Evolutionary conservation across 495 filamentous ascomycete genomes (phyloP), one percentile per base, ranked within the genome.

Genomic region (Aspergillus indologenus): DNA sequence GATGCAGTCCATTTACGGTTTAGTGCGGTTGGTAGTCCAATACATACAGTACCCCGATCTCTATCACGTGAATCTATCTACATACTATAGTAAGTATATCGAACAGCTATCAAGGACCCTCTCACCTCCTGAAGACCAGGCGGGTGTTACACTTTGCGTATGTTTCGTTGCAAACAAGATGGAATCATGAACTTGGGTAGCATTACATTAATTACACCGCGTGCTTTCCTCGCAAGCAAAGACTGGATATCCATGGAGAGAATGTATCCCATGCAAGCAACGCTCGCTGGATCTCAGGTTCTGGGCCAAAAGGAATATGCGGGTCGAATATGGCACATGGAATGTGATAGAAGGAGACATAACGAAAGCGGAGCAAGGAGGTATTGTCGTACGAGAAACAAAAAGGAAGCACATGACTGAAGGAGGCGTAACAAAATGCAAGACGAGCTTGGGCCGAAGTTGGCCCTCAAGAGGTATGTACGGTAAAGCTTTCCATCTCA

Each of bases 141-240:
- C n/a, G n/a, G n/a, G n/a, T n/a, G n/a, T n/a, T n/a, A n/a, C n/a
- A n/a, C n/a, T n/a, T n/a, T n/a, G n/a, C n/a, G n/a, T n/a, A n/a
- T n/a, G n/a, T n/a, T n/a, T n/a, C n/a, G n/a, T n/a, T n/a, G n/a
- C n/a, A n/a, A n/a, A n/a, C n/a, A n/a, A n/a, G n/a, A n/a, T 40
- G 34, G 12, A 9, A 14, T 40, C 34, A 40, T 40, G 34, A 40
- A 3, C 12, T 40, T 29, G 26, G 44, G 43, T 66, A 66, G 48
- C 63, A 66, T 66, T 66, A 66, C 64, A 66, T 58, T 55, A 61
- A 60, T 54, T 61, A 63, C 56, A 48, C 56, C 61, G 53, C 55
- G 45, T 55, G 49, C 54, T 63, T 54, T 19, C 53, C 26, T 54
- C 40, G 46, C 45, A 45, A 57, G 47, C 42, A 20, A 26, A 46